phyloP scores from a whole-genome alignment of 192 early-diverging fungal genomes.

The Backusella parvicylindrica region DNA sequence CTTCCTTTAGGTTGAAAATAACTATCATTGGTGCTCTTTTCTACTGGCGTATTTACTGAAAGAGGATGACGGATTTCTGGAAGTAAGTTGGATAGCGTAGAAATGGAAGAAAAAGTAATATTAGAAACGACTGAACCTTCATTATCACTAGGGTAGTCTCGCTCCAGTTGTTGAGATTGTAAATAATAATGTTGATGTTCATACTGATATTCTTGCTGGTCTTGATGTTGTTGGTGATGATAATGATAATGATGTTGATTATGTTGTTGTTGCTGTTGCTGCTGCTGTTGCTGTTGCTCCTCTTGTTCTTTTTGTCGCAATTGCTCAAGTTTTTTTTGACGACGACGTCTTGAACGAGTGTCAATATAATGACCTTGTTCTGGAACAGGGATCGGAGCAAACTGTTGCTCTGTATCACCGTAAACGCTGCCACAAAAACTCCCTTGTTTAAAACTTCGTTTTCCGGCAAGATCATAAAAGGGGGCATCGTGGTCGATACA shows the following conservation, averaged over 20 bases:
- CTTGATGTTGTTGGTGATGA: not conserved
- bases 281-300: not conserved
- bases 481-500: not conserved
- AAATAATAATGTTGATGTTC: not conserved
- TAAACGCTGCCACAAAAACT: constrained; percentile 10
- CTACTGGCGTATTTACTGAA: not conserved
- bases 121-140: not conserved
- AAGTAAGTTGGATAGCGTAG: not conserved
- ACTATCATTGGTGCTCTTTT: not conserved
- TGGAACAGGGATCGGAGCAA: not conserved
- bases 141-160: not conserved
- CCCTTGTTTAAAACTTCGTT: constrained; percentile 1
- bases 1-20: not conserved
- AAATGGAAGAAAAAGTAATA: not conserved
- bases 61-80: not conserved
- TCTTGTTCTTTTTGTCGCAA: not conserved
- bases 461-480: constrained; percentile 5
- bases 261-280: too few relatives aligned
- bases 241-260: not conserved
- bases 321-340: not conserved
- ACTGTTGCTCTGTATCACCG: not conserved
- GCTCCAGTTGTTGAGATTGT: not conserved
- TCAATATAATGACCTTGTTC: not conserved
- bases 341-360: constrained; percentile 1
- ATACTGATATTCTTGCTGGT: not conserved